Evolutionary conservation across 2,329 filamentous ascomycete genomes (phyloP), one percentile per base, ranked within the genome.

Genomic region (Epichloe sp.): DNA sequence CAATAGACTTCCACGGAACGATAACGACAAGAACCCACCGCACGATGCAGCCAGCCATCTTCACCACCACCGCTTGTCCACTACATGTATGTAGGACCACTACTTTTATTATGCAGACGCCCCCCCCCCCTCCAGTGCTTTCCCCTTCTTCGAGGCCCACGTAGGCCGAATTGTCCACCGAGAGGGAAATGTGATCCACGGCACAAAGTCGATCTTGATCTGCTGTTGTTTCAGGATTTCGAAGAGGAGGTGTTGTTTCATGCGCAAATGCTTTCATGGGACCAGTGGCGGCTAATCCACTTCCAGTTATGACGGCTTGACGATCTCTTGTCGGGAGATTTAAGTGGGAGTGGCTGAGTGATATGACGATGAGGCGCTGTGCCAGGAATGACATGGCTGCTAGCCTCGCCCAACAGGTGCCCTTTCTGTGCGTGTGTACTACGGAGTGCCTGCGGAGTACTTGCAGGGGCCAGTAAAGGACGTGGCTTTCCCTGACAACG

Each of bases 171-270:
- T 19, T 11, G 35, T 26, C 15, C 23, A 17, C 41, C 26, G 19
- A 23, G 17, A 2, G 41, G 11, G 11, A 34, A 41, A 21, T 47
- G 38, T 21, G 38, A 50, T 44, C 41, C 37, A 38, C 35, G 31
- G 45, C 34, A 40, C 36, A 14, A 46, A 49, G 56, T 50, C 49
- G 52, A 58, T 59, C 55, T 57, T 55, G 56, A 59, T 59, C 54
- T 59, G 51, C 56, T 47, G 51, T 52, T 54, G 55, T 58, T 57
- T 57, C 57, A 59, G 54, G 43, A 55, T 48, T n/a, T 38, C 36
- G 47, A 44, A 26, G 52, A 44, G 35, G 37, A 44, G 47, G 49
- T 52, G 43, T 14, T 5, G 15, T 31, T 12, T n/a, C 26, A 7
- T 15, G 12, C 14, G 40, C 14, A 40, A 17, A n/a, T 4, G 14